Base-by-base conservation (phyloP, 441 rosid species). In the Kokia cookei region DNA sequence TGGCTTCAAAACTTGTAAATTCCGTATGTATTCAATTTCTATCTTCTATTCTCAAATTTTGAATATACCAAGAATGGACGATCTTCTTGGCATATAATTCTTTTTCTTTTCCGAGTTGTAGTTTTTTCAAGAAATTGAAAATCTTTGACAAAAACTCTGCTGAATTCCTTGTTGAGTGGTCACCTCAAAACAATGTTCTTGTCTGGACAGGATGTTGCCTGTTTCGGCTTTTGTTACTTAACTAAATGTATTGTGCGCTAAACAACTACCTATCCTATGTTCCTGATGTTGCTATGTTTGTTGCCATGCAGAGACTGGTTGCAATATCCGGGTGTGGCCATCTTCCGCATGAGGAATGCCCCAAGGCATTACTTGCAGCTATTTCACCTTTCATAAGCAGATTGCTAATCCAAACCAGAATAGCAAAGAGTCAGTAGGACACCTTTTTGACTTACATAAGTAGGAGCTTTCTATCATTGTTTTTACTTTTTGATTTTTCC, bases 291-390 rank as follows among this genome's bases (percentile, higher is more conserved):
- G n/a, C 32, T 48, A 29, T 14, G 4, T 32, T 69, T 51, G 19
- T 76, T 70, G 17, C 54, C 19, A 1, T 80, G 87, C 97, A 95
- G 98, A 91, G 98, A 84, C 83, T 93, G 74, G 97, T 95, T 48
- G 93, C 98, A 19, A 90, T 95, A 85, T 90, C 98, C 0, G 94
- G 98, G 73, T 93, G 99, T 47, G 99, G 99, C 43, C 99, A 95
- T 85, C 93, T 95, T 77, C 99, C 98, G 14, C 99, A 95, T 1
- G 99, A 93, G 85, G 99, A 95, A 83, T 87, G 96, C 87, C 99
- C 99, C 40, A 90, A 90, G 83, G 93, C 94, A 74, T 86, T 95
- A 77, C 90, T 95, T 74, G 96, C 99, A 69, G 98, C 97, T 0
- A 83, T 93, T 72, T 81, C 87, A 54, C 98, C 99, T 22, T 95